Evolutionary conservation across 1,284 basidiomycete species (phyloP).

Genomic region (Apiotrichum gamsii): DNA sequence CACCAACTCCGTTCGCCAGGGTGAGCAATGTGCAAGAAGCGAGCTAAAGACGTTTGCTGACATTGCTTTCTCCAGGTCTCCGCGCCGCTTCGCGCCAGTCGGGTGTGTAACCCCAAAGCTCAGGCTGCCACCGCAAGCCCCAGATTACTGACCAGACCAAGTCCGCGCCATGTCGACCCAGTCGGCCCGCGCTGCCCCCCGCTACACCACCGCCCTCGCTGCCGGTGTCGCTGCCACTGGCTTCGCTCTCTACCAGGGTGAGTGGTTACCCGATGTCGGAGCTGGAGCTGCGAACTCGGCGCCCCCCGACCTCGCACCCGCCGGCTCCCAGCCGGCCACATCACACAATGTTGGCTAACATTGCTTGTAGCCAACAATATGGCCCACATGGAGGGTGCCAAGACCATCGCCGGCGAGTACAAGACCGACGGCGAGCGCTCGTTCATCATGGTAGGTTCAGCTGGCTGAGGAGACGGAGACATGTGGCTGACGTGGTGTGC

Average conservation of each 20-base stretch:
- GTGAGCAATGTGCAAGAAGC: too few relatives aligned
- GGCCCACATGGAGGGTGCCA: conserved; percentile 41
- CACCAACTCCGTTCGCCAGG: conserved; percentile 37
- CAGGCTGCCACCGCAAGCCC: too few relatives aligned
- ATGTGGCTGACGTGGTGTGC: too few relatives aligned
- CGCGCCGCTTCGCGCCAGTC: conserved; percentile 42
- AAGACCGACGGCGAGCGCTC: conserved; percentile 47
- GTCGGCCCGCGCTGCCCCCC: conserved; percentile 24
- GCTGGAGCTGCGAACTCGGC: too few relatives aligned
- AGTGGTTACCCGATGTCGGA: too few relatives aligned
- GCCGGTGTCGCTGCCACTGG: conserved; percentile 30
- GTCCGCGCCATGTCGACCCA: conserved; percentile 38
- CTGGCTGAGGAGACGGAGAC: too few relatives aligned
- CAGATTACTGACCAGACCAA: conserved; percentile 7
- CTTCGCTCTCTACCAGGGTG: conserved; percentile 36
- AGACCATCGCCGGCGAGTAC: conserved; percentile 49
- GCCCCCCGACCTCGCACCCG: too few relatives aligned
- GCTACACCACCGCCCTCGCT: conserved; percentile 23
- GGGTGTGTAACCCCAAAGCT: conserved; percentile 20
- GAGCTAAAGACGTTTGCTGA: too few relatives aligned
- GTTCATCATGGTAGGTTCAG: conserved; percentile 48
- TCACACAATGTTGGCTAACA: too few relatives aligned
- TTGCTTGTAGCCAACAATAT: conserved; percentile 19
- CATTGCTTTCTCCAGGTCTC: conserved; percentile 36
- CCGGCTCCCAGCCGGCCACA: too few relatives aligned